Evolutionary conservation across 768 basidiomycete species (phyloP), one percentile per base, ranked within the genome.

Genomic region (Lactarius sp.): DNA sequence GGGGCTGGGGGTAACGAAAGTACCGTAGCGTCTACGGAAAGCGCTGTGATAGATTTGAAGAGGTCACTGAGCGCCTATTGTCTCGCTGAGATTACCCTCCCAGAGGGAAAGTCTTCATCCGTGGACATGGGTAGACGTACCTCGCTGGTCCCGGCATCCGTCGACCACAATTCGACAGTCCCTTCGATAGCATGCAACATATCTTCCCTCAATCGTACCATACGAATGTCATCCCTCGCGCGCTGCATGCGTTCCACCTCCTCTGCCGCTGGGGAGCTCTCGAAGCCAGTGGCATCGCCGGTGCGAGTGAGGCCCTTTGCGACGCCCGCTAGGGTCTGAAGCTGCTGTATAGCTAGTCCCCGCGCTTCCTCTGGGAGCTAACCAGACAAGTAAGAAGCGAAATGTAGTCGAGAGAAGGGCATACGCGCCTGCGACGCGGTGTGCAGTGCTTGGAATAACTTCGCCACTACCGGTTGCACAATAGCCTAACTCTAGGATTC

Each of bases 281-380:
- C 85, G 13, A 86, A 77, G 36, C 85, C 81, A 46, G 81, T 77
- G 52, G 85, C 81, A 68, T 95, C 94, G 5, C 81, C 81, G 0
- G 83, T 83, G 14, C 88, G 83, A 0, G 95, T 92, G 6, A 98
- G 80, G 4, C 95, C 95, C 64, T 88, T 90, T 1, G 92, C 90
- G 33, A 94, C 84, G 10, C 93, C 95, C 0, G 92, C 83, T 14
- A 98, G 77, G 0, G 87, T 89, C 68, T 90, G 87, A 1, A 96
- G 80, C 62, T 94, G 87, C 14, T 86, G 80, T 22, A 92, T 83
- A 2, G 84, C 83, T 3, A 85, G 70, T 0, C 75, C 71, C 6
- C 86, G 85, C 0, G 91, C 85, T 64, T 92, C 89, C 39, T 90
- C 88, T 0, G 87, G 87, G 16, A 84, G 77, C 90, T 92, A 66